A percentile compares a stretch with the other conserved stretches of the same genome.
Evolutionary conservation across 495 filamentous ascomycete genomes (phyloP).

Genomic region (Trichoderma asperelloides): DNA sequence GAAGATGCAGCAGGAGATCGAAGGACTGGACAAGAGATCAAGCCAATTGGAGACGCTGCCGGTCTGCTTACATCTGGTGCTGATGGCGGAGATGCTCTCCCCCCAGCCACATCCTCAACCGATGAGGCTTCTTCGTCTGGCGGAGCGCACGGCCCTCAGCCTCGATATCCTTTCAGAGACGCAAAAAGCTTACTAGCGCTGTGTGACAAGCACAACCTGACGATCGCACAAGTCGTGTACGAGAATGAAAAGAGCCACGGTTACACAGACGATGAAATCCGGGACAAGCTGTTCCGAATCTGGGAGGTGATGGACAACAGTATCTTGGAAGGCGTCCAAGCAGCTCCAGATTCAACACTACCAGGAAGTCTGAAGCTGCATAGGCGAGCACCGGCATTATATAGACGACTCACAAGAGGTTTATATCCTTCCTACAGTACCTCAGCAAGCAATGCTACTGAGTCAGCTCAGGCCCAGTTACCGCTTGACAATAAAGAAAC

Average conservation of each 20-base stretch:
- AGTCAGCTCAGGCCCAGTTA: conserved; percentile 10
- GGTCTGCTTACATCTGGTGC: conserved; percentile 13
- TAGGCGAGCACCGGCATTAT: conserved; percentile 25
- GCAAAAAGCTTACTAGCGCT: conserved; percentile 22
- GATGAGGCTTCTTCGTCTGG: neutral
- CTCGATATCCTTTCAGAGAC: conserved; percentile 25
- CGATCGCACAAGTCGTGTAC: conserved; percentile 27
- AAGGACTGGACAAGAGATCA: conserved; percentile 22
- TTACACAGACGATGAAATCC: conserved; percentile 27
- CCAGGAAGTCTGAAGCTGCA: conserved; percentile 27
- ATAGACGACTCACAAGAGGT: conserved; percentile 23
- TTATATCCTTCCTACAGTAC: conserved; percentile 17
- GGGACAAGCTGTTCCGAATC: conserved; percentile 23
- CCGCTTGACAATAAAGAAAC: neutral
- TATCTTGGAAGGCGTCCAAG: conserved; percentile 27
- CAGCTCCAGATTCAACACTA: conserved; percentile 19
- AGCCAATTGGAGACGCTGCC: conserved; percentile 9
- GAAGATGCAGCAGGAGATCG: conserved; percentile 24
- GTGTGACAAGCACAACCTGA: conserved; percentile 27
- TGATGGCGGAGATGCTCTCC: neutral
- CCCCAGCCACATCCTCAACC: neutral
- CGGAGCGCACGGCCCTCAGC: conserved; percentile 11
- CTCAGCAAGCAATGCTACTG: neutral
- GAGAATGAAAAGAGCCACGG: conserved; percentile 29
- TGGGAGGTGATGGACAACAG: conserved; percentile 32